Base-by-base conservation (phyloP, 1,284 basidiomycete species). In the Sporisorium sorghi region DNA sequence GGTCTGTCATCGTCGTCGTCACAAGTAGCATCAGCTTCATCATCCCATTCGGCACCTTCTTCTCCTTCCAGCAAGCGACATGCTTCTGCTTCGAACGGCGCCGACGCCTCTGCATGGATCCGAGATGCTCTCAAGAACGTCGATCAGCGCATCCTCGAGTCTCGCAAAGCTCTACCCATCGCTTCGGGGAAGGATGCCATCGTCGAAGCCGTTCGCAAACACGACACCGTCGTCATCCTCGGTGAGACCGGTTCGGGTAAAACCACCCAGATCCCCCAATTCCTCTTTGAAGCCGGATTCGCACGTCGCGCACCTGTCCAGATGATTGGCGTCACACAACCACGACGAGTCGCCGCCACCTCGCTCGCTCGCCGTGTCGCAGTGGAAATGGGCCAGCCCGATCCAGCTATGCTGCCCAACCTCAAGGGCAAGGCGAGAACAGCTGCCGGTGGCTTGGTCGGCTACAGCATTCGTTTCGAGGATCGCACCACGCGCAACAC, bases 191-290 rank as follows among this genome's bases (percentile, higher is more conserved):
- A 76, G 33, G 59, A 79, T 40, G 69, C 54, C 40, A 58, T 68
- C 59, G 54, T 81, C 5, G 58, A 77, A 4, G 68, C 67, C 10
- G 70, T 83, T 1, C 86, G 88, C 44, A 86, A 89, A 47, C 90
- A 96, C 85, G 92, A 97, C 83, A 93, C 97, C 4, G 92, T 92
- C 1, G 90, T 99, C 53, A 88, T 99, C 24, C 87, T 99, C 17
- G 96, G 95, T 56, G 96, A 99, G 86, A 99, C 96, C 0, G 97
- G 96, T 37, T 97, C 94, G 26, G 96, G 96, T 69, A 99, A 99
- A 87, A 97, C 96, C 0, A 99, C 96, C 49, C 78, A 77, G 57
- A 74, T 80, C 11, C 80, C 78, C 4, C 78, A 82, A 26, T 77
- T 95, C 80, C 87, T 98, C 26, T 88, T 94, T 49, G 90, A 93